A percentile compares a stretch with the other conserved stretches of the same genome.
These are phyloP conservation scores for Plasmodium relictum DNA, from an alignment of 169 alveolate species.

Conservation along the genomic window DNA sequence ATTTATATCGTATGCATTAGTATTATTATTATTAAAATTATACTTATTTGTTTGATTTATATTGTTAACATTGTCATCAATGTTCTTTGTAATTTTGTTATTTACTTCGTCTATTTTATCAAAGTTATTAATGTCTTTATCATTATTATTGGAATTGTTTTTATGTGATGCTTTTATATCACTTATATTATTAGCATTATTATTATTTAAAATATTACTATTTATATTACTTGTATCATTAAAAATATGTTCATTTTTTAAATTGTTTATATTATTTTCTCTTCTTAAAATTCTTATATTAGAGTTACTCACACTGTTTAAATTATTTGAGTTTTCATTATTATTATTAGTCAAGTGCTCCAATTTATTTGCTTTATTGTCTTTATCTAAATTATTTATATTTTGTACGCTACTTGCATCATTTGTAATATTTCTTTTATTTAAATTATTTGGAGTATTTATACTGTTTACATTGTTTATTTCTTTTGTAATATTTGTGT, in stretches of 20 bases:
- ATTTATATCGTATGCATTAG: neutral
- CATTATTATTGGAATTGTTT: neutral
- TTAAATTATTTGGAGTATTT: neutral
- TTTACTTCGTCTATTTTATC: neutral
- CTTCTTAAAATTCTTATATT: neutral
- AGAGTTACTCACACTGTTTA: neutral
- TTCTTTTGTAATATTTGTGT: neutral
- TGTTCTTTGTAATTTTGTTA: neutral
- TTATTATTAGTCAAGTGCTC: too few relatives aligned
- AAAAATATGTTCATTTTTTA: neutral
- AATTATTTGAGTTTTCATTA: neutral
- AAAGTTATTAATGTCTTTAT: neutral
- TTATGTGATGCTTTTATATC: neutral
- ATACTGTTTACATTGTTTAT: neutral
- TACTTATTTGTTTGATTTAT: neutral
- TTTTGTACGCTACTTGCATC: too few relatives aligned
- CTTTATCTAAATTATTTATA: too few relatives aligned
- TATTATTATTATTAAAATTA: conserved; percentile 2
- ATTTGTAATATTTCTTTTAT: neutral
- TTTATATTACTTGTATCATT: neutral
- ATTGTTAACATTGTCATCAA: neutral
- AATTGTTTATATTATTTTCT: neutral
- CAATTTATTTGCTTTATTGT: too few relatives aligned
- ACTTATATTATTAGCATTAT: neutral
- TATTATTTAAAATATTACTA: neutral